phyloP scores from a whole-genome alignment of 257 asterid species.

The Plantago major region DNA sequence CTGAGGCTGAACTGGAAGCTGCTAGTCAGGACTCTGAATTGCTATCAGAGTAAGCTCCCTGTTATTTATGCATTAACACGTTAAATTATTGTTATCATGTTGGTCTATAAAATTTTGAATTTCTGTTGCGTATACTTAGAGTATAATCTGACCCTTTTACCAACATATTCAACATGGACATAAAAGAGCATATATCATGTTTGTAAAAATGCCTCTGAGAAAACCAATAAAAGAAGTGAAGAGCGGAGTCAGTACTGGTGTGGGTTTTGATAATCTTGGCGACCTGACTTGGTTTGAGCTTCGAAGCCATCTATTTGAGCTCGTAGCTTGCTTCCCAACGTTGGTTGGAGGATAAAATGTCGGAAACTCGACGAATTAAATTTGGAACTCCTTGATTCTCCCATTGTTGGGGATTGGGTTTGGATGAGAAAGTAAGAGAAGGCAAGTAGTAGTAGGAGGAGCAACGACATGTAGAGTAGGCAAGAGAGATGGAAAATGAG shows the following conservation, averaged over 20 bases:
- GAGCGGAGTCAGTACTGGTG: constrained; percentile 41
- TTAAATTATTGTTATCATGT: no score
- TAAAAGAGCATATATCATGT: constrained; percentile 68
- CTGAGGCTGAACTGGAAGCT: no score
- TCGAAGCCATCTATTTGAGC: constrained; percentile 47
- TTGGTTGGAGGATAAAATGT: constrained; percentile 50
- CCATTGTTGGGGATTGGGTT: constrained; percentile 14
- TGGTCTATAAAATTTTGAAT: no score
- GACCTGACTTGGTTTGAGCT: constrained; percentile 59
- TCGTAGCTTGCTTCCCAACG: constrained; percentile 52
- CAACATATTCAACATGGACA: constrained; percentile 77
- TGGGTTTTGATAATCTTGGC: constrained; percentile 42
- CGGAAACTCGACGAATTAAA: constrained; percentile 44
- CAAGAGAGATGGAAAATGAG: constrained; percentile 21
- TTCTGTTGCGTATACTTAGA: no score
- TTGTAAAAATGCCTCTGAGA: constrained; percentile 73
- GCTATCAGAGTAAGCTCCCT: no score
- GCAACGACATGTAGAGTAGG: constrained; percentile 7
- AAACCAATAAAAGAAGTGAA: constrained; percentile 75
- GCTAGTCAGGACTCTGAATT: no score
- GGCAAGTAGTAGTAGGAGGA: constrained; percentile 21
- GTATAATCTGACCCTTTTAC: no score
- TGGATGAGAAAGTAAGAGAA: constrained; percentile 37
- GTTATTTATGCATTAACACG: no score
- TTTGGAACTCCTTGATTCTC: constrained; percentile 17